Base-by-base conservation (phyloP, 148 eudicot genomes). In the Salicornia ramosissima region DNA sequence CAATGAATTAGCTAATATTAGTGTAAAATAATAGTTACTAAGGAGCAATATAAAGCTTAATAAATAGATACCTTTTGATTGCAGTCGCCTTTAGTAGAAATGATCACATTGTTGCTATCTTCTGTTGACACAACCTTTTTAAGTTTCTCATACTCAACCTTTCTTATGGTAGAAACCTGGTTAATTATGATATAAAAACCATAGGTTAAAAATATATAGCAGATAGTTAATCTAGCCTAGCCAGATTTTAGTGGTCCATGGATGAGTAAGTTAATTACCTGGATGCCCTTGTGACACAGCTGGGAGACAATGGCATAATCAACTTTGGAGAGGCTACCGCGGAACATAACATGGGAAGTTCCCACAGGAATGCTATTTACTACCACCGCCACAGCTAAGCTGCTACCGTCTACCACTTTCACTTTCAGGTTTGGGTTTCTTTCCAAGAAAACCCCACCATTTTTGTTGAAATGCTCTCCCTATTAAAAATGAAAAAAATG, bases 341-440 rank as follows among this genome's bases (percentile, higher is more conserved):
- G 69, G 40, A 90, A 64, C 57, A 82, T 75, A 30, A 87, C 90
- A 69, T 80, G 77, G 18, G 85, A 80, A 49, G 88, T 83, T 70
- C 78, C 86, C 40, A 75, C 74, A 5, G 96, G 91, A 30, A 89
- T 79, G 77, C 73, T 80, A 69, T 89, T 85, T 6, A 89, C 70
- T 54, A 87, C 88, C 42, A 87, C 69, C 2, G 89, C 86, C 24
- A 82, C 91, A 6, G 84, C 84, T 66, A 90, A 78, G 68, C 96
- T 85, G 74, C 90, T 85, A 21, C 92, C 96, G 49, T 90, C 92
- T 10, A 90, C 88, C 72, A 90, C 55, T 77, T 85, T 89, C 62
- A 89, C 82, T 58, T 85, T 85, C 34, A 87, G 80, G 46, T 77
- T 49, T 30, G 96, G 91, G 66, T 85, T 34, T 65, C 68, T 82